phyloP scores from a whole-genome alignment of 495 filamentous ascomycete genomes.

The Daldinia decipiens region DNA sequence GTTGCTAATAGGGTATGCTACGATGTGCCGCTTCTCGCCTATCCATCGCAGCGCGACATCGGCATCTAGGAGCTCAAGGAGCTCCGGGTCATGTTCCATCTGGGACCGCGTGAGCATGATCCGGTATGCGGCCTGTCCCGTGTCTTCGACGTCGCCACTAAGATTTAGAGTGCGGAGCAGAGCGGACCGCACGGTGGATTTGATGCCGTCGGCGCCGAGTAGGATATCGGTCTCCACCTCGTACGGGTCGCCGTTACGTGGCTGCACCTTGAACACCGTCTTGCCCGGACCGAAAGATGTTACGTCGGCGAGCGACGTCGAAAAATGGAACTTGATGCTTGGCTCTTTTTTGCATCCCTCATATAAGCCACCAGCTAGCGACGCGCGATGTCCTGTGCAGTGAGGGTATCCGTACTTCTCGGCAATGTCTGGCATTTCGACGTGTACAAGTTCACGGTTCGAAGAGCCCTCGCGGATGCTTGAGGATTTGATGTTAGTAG shows the following conservation, averaged over 20 bases:
- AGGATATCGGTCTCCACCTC: slow-evolving; percentile 72
- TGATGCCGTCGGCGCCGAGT: slow-evolving; percentile 79
- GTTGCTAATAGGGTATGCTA: slow-evolving; percentile 80
- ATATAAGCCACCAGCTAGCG: slow-evolving; percentile 75
- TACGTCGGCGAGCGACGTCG: slow-evolving; percentile 63
- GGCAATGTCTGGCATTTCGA: slow-evolving; percentile 72
- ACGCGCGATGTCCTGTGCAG: slow-evolving; percentile 80
- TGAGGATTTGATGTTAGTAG: slow-evolving; percentile 58
- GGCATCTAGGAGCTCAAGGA: slow-evolving; percentile 71
- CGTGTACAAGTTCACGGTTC: slow-evolving; percentile 73
- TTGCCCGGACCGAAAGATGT: slow-evolving; percentile 62
- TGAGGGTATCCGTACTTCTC: slow-evolving; percentile 77
- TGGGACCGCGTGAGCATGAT: slow-evolving; percentile 80
- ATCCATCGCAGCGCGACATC: slow-evolving; percentile 82
- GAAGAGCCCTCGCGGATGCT: slow-evolving; percentile 70
- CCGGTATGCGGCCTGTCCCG: slow-evolving; percentile 82
- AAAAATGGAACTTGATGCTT: slow-evolving; percentile 76
- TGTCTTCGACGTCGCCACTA: slow-evolving; percentile 71
- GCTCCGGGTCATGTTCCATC: slow-evolving; percentile 72
- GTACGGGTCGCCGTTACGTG: slow-evolving; percentile 66
- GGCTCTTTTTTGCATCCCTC: slow-evolving; percentile 71
- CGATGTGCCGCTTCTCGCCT: slow-evolving; percentile 80
- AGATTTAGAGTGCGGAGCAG: slow-evolving; percentile 68
- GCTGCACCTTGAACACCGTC: slow-evolving; percentile 65
- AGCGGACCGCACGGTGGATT: slow-evolving; percentile 67